Evolutionary conservation across 805 yeast species (phyloP).

Genomic region (Millerozyma miso): DNA sequence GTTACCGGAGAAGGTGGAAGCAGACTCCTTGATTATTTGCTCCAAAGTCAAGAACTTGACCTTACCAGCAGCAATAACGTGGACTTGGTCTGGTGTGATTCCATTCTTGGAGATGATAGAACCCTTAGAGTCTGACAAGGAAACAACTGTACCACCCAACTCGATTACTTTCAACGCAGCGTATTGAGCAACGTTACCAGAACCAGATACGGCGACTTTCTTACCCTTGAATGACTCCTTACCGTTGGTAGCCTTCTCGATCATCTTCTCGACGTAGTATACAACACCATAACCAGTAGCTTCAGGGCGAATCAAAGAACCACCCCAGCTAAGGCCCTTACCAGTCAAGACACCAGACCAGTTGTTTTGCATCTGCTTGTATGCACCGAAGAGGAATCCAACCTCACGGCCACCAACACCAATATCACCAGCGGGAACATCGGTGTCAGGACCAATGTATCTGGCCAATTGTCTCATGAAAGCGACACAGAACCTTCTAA

Average conservation of each 20-base stretch:
- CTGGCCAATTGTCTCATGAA: slow-evolving; percentile 95
- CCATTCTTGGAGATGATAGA: slow-evolving; percentile 74
- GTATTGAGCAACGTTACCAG: slow-evolving; percentile 98
- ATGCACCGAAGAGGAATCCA: slow-evolving; percentile 95
- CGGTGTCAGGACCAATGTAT: slow-evolving; percentile 95
- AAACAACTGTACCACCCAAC: slow-evolving; percentile 92
- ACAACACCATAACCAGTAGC: slow-evolving; percentile 98
- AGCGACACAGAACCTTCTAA: slow-evolving; percentile 93
- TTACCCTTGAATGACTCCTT: slow-evolving; percentile 88
- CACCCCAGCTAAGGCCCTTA: slow-evolving; percentile 98
- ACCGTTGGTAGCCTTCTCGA: slow-evolving; percentile 86
- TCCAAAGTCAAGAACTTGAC: slow-evolving; percentile 71
- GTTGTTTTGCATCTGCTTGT: slow-evolving; percentile 83
- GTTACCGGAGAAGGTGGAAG: slow-evolving; percentile 52
- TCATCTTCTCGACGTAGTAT: slow-evolving; percentile 96
- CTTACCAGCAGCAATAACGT: slow-evolving; percentile 72
- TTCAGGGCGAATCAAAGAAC: slow-evolving; percentile 97
- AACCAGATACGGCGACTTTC: slow-evolving; percentile 94
- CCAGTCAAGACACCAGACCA: slow-evolving; percentile 98
- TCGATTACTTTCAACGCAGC: slow-evolving; percentile 97
- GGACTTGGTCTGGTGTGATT: slow-evolving; percentile 78
- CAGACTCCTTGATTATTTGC: slow-evolving; percentile 53
- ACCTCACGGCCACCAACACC: slow-evolving; percentile 97
- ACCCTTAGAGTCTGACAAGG: slow-evolving; percentile 95
- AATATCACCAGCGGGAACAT: slow-evolving; percentile 99